These are phyloP conservation scores for Yamadazyma aaseri DNA, from an alignment of 1,139 yeast genomes.

Conservation along the genomic window DNA sequence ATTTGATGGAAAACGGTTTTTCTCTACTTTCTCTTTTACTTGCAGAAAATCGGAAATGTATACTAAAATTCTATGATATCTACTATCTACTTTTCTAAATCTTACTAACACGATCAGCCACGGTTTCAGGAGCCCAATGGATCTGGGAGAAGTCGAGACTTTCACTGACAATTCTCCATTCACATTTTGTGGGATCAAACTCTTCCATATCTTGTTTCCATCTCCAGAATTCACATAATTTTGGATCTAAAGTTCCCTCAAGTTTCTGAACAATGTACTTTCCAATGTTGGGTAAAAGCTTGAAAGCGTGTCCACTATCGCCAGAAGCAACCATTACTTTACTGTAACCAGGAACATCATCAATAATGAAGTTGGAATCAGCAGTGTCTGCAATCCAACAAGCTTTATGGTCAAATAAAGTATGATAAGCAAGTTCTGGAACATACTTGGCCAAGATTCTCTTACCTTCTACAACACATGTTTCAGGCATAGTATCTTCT, in stretches of 20 bases:
- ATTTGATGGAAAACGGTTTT: no score
- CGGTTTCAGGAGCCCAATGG: no score
- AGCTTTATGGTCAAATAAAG: slow-evolving; percentile 31
- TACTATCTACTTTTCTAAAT: no score
- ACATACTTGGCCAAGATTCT: slow-evolving; percentile 17
- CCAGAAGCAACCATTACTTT: slow-evolving; percentile 41
- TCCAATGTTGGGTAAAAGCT: slow-evolving; percentile 29
- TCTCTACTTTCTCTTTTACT: no score
- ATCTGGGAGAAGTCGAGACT: slow-evolving; percentile 27
- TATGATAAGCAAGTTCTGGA: slow-evolving; percentile 38
- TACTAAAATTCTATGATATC: no score
- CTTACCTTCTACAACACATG: slow-evolving; percentile 12
- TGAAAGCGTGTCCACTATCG: slow-evolving; percentile 33
- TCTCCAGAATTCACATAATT: slow-evolving; percentile 24
- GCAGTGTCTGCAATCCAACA: slow-evolving; percentile 52
- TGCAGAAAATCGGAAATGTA: no score
- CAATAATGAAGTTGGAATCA: slow-evolving; percentile 42
- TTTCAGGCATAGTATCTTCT: slow-evolving; percentile 33
- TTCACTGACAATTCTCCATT: slow-evolving; percentile 29
- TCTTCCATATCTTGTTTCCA: slow-evolving; percentile 24
- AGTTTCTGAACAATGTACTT: slow-evolving; percentile 25
- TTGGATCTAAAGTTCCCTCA: slow-evolving; percentile 22
- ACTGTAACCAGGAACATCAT: slow-evolving; percentile 29
- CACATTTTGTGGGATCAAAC: slow-evolving; percentile 23
- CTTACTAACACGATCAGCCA: no score